phyloP scores from a whole-genome alignment of 768 basidiomycete species.

The Cystofilobasidium ferigula region DNA sequence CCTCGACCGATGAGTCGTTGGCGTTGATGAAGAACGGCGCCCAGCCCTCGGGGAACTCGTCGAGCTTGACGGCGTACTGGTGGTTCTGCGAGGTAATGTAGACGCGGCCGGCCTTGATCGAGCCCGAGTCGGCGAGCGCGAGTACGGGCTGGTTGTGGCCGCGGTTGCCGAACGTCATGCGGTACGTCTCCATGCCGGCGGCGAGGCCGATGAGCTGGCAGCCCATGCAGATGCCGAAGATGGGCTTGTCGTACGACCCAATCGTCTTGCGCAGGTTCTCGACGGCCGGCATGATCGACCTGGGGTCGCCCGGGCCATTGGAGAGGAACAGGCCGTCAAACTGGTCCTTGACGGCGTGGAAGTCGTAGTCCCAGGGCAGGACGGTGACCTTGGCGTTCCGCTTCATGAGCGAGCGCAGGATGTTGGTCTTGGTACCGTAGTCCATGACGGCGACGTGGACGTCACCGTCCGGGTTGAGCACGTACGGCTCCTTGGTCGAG shows the following conservation, averaged over 20 bases:
- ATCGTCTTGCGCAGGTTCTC: slow-evolving; percentile 69
- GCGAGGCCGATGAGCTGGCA: slow-evolving; percentile 89
- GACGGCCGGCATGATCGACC: slow-evolving; percentile 74
- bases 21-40: slow-evolving; percentile 99
- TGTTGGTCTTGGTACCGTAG: slow-evolving; percentile 96
- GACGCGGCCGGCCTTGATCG: slow-evolving; percentile 87
- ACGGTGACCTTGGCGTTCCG: slow-evolving; percentile 89
- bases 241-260: slow-evolving; percentile 77
- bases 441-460: slow-evolving; percentile 91
- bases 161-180: slow-evolving; percentile 97
- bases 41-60: slow-evolving; percentile 94
- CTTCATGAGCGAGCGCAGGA: slow-evolving; percentile 78
- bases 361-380: slow-evolving; percentile 94
- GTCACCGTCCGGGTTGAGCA: slow-evolving; percentile 73
- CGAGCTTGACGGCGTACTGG: slow-evolving; percentile 90
- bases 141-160: slow-evolving; percentile 98
- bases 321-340: slow-evolving; percentile 92
- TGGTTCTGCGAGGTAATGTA: slow-evolving; percentile 87
- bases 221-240: slow-evolving; percentile 99
- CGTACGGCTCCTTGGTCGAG: slow-evolving; percentile 73
- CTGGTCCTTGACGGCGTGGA: slow-evolving; percentile 73
- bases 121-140: slow-evolving; percentile 82
- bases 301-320: slow-evolving; percentile 93
- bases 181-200: slow-evolving; percentile 87
- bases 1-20: slow-evolving; percentile 87